Percentiles rank a stretch among this genome's conserved stretches.
These are phyloP conservation scores for Colletotrichum tabaci DNA, from an alignment of 2,329 filamentous ascomycete species.

Conservation along the genomic window DNA sequence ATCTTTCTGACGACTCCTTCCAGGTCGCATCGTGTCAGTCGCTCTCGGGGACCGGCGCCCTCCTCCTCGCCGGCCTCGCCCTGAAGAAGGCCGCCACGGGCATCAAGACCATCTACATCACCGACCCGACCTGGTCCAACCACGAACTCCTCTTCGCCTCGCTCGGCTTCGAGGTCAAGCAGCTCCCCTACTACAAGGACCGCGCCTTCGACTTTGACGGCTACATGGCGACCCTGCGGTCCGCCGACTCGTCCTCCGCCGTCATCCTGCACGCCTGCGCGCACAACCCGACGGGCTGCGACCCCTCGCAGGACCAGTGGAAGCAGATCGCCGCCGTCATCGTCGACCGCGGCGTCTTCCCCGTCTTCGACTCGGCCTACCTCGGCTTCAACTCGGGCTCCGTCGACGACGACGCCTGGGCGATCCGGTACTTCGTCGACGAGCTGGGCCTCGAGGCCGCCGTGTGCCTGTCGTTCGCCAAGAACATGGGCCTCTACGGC, in stretches of 20 bases:
- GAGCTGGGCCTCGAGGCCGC: slow-evolving; percentile 63
- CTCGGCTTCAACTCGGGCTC: slow-evolving; percentile 53
- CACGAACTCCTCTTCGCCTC: slow-evolving; percentile 55
- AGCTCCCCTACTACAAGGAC: slow-evolving; percentile 54
- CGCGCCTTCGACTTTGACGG: slow-evolving; percentile 51
- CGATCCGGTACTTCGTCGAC: slow-evolving; percentile 52
- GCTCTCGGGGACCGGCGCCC: slow-evolving; percentile 58
- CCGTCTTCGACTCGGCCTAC: slow-evolving; percentile 54
- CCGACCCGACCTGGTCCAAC: slow-evolving; percentile 60
- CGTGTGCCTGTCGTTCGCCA: slow-evolving; percentile 73
- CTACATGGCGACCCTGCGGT: slow-evolving; percentile 48
- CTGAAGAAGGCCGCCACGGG: slow-evolving; percentile 47
- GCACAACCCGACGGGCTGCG: slow-evolving; percentile 60
- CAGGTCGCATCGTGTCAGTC: slow-evolving; percentile 56
- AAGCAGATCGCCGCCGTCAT: slow-evolving; percentile 48
- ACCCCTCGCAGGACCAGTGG: slow-evolving; percentile 55
- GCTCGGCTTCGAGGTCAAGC: slow-evolving; percentile 51
- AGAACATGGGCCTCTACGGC: slow-evolving; percentile 67
- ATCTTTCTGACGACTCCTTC: background rate
- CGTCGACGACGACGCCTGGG: slow-evolving; percentile 51
- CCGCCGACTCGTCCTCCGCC: slow-evolving; percentile 47
- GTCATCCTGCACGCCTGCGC: slow-evolving; percentile 59
- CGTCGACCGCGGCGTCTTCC: slow-evolving; percentile 46
- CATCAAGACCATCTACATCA: slow-evolving; percentile 53
- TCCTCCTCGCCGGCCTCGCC: slow-evolving; percentile 53